phyloP scores from a whole-genome alignment of 306 rosid genomes.

The Gynostemma pentaphyllum region DNA sequence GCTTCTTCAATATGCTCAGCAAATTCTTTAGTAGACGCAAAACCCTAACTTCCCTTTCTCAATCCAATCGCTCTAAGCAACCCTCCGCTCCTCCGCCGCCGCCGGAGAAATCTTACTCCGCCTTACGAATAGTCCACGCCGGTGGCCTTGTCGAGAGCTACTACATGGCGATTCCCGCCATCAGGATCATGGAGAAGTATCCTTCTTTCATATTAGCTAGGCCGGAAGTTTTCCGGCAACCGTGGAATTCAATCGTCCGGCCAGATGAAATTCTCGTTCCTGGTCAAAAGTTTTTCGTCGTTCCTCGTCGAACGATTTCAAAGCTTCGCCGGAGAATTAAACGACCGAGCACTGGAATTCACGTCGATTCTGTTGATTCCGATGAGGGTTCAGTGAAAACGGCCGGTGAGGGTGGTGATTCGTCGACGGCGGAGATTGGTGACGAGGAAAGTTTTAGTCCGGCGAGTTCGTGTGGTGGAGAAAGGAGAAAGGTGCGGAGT shows the following conservation, averaged over 20 bases:
- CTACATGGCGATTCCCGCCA: constrained; percentile 24
- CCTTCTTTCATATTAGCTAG: constrained; percentile 17
- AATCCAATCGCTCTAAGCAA: no score
- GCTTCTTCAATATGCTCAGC: no score
- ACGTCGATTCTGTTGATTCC: no score
- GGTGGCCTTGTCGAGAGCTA: constrained; percentile 20
- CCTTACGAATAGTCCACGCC: constrained; percentile 18
- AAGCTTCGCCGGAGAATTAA: constrained; percentile 11
- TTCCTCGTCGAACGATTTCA: constrained; percentile 9
- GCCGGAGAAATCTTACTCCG: background rate
- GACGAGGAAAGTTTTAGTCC: no score
- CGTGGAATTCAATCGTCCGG: constrained; percentile 20
- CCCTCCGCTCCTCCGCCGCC: background rate
- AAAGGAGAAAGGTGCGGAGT: no score
- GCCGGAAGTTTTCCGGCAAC: constrained; percentile 18
- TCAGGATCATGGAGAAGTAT: constrained; percentile 22
- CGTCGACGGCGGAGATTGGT: no score
- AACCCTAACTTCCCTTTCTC: no score
- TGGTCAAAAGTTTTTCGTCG: constrained; percentile 16
- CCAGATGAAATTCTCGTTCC: constrained; percentile 19
- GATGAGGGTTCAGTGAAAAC: no score
- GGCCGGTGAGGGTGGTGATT: no score
- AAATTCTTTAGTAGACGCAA: no score
- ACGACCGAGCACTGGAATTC: background rate
- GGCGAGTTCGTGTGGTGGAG: no score